phyloP scores from a whole-genome alignment of 2,329 filamentous ascomycete species.

The Aureobasidium zeae region DNA sequence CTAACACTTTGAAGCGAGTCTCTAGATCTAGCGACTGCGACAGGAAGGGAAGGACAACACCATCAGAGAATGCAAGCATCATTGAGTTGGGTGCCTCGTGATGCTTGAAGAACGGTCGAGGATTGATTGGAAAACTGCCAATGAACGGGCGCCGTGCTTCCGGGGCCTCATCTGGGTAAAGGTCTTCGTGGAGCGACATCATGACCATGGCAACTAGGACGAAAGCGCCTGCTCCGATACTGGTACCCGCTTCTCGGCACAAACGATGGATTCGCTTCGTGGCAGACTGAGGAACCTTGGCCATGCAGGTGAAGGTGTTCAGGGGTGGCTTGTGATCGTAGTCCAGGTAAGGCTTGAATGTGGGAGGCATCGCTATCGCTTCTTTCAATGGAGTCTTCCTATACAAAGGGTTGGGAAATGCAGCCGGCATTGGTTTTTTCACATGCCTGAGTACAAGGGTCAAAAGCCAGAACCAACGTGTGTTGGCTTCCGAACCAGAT shows the following conservation, averaged over 20 bases:
- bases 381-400: constrained; percentile 17
- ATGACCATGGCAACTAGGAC: constrained; percentile 38
- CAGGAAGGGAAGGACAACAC: constrained; percentile 37
- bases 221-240: constrained; percentile 38
- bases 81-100: constrained; percentile 33
- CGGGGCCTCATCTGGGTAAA: constrained; percentile 24
- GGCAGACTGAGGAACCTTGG: constrained; percentile 26
- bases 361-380: constrained; percentile 23
- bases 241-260: constrained; percentile 31
- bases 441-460: constrained; percentile 37
- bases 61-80: constrained; percentile 41
- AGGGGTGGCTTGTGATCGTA: constrained; percentile 33
- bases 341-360: constrained; percentile 31
- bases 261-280: constrained; percentile 32
- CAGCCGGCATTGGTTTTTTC: constrained; percentile 30
- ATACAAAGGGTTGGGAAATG: constrained; percentile 36
- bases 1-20: constrained; percentile 32
- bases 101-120: constrained; percentile 35
- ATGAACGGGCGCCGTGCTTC: constrained; percentile 32
- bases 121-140: constrained; percentile 40
- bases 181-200: constrained; percentile 36
- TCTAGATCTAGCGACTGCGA: constrained; percentile 29
- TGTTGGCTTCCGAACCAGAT: constrained; percentile 29
- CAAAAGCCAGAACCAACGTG: constrained; percentile 41
- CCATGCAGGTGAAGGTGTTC: constrained; percentile 28